Conservation (phyloP, 225 moss, liverwort and hornwort species). For the Ulota crispa region DNA sequence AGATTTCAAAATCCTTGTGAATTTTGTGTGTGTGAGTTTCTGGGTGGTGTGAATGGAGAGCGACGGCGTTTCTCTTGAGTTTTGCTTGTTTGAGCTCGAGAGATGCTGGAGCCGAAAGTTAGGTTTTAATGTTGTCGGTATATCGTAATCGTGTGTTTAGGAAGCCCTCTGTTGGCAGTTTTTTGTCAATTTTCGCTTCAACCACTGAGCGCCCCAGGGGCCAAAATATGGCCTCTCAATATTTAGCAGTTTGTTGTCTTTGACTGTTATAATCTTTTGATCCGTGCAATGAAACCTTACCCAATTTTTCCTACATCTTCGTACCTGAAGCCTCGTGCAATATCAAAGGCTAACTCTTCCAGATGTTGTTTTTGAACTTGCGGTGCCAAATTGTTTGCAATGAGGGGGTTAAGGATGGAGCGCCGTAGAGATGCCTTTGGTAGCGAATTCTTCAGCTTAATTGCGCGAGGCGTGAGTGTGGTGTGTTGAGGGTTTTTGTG, state of each 20-base stretch:
- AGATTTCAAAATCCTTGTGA: background rate
- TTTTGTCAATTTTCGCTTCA: background rate
- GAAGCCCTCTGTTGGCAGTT: background rate
- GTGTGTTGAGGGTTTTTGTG: background rate
- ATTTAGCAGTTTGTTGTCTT: no score
- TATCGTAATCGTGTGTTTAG: background rate
- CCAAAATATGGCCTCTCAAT: no score
- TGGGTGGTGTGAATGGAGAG: background rate
- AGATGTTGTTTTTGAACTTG: no score
- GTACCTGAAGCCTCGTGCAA: no score
- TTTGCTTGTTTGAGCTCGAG: background rate
- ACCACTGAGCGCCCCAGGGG: no score
- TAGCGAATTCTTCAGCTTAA: background rate
- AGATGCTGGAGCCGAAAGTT: background rate
- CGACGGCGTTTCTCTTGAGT: background rate
- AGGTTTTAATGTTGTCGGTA: conserved; percentile 27
- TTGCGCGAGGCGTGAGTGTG: background rate
- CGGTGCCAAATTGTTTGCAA: no score
- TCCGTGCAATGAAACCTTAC: no score
- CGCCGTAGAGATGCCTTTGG: background rate
- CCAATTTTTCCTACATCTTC: no score
- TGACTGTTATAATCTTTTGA: no score
- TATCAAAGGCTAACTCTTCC: no score
- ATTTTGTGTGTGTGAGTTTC: background rate
- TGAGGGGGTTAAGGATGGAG: background rate